Evolutionary conservation across 1,284 basidiomycete genomes (phyloP).

Genomic region (Sanguinoderma infundibulare): DNA sequence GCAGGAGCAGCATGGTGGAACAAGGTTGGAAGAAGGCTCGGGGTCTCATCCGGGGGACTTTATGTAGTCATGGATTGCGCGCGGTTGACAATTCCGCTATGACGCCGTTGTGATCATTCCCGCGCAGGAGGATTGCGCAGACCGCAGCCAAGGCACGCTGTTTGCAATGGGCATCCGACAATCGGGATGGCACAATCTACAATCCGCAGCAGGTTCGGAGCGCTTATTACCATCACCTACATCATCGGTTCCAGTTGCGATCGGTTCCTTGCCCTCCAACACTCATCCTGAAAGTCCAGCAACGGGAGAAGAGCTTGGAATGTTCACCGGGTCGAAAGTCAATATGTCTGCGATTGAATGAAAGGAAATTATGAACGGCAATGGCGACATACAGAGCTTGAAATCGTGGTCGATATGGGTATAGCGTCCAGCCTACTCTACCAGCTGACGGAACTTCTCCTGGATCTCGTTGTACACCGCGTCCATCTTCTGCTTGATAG

Average conservation of each 20-base stretch:
- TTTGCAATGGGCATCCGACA: neutral
- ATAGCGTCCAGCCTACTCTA: constrained; percentile 57
- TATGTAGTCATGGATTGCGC: constrained; percentile 4
- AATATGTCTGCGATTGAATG: neutral
- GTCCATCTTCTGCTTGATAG: constrained; percentile 83
- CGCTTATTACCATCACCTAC: too few relatives aligned
- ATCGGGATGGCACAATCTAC: constrained; percentile 7
- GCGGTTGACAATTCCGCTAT: constrained; percentile 1
- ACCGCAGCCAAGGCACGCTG: constrained; percentile 20
- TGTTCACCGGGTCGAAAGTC: too few relatives aligned
- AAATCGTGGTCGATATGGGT: constrained; percentile 31
- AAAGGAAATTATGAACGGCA: neutral
- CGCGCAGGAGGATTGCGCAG: constrained; percentile 11
- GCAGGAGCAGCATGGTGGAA: constrained; percentile 23
- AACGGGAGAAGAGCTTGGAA: neutral
- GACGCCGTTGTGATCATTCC: constrained; percentile 7
- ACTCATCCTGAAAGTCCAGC: neutral
- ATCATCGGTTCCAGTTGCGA: too few relatives aligned
- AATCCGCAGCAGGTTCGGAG: constrained; percentile 11
- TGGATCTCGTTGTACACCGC: constrained; percentile 82
- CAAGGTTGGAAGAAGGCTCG: constrained; percentile 11
- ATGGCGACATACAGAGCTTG: constrained; percentile 13
- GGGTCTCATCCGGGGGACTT: neutral
- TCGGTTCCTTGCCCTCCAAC: too few relatives aligned
- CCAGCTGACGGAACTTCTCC: constrained; percentile 87